These are phyloP conservation scores for Physocladia obscura DNA, from an alignment of 192 early-diverging fungal species.

Conservation along the genomic window DNA sequence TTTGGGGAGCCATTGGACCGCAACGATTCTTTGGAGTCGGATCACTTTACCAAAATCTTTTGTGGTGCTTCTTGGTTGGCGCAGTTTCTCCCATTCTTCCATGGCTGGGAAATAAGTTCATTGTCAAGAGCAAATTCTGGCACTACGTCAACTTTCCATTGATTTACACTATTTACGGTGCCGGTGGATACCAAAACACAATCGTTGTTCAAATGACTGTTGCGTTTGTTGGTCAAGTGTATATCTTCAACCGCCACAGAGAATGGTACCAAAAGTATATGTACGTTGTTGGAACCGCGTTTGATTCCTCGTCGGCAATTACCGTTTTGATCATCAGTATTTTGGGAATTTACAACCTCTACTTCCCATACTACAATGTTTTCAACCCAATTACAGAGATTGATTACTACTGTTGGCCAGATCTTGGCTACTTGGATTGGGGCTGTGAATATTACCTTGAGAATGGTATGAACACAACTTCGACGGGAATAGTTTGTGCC, in stretches of 20 bases:
- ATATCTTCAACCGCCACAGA: background rate
- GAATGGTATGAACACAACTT: too few relatives aligned
- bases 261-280: background rate
- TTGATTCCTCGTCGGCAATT: too few relatives aligned
- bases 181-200: constrained; percentile 1
- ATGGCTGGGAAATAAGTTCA: constrained; percentile 49
- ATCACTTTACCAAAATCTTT: constrained; percentile 25
- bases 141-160: constrained; percentile 10
- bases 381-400: too few relatives aligned
- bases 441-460: too few relatives aligned
- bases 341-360: too few relatives aligned
- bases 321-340: too few relatives aligned
- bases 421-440: too few relatives aligned
- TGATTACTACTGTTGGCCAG: too few relatives aligned
- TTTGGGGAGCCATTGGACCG: constrained; percentile 67
- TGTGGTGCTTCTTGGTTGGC: constrained; percentile 35
- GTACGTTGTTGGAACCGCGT: constrained; percentile 6
- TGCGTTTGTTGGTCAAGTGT: constrained; percentile 1
- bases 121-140: constrained; percentile 21
- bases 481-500: too few relatives aligned
- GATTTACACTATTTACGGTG: background rate
- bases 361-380: too few relatives aligned
- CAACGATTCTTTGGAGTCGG: constrained; percentile 53
- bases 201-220: background rate
- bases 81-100: constrained; percentile 37